Evolutionary conservation across 768 basidiomycete genomes (phyloP).

Genomic region (Mycena leptocephala): DNA sequence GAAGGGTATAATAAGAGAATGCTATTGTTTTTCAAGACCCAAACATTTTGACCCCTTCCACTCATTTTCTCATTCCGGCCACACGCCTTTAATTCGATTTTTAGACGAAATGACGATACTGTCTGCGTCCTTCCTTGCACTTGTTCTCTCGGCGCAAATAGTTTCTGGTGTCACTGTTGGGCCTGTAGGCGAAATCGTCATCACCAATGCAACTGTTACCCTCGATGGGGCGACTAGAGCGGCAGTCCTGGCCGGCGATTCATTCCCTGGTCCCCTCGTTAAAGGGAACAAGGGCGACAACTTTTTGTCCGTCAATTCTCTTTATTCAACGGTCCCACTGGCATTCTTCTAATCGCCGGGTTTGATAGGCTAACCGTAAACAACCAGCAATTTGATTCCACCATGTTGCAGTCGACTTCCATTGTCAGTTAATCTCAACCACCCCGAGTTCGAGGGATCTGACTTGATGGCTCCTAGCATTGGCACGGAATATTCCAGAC

Average conservation of each 20-base stretch:
- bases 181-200: neutral
- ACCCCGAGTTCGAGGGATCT: neutral
- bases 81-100: neutral
- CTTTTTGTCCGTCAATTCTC: conserved; percentile 39
- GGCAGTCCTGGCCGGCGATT: conserved; percentile 49
- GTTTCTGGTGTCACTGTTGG: neutral
- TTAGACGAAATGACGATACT: neutral
- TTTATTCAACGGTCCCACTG: neutral
- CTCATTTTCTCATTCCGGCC: neutral
- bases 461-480: conserved; percentile 37
- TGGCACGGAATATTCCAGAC: conserved; percentile 54
- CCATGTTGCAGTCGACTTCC: conserved; percentile 59
- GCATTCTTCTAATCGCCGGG: neutral
- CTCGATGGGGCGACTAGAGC: neutral
- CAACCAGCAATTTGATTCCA: conserved; percentile 54
- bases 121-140: conserved; percentile 6
- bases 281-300: conserved; percentile 56
- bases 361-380: conserved; percentile 55
- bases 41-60: neutral
- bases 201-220: neutral
- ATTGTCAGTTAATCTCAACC: conserved; percentile 47
- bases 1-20: neutral
- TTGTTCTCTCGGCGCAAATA: neutral
- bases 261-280: conserved; percentile 53
- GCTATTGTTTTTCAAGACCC: neutral